A percentile compares a stretch with the other conserved stretches of the same genome.
These are phyloP conservation scores for Lepiota venenata DNA, from an alignment of 768 basidiomycete species.

Conservation along the genomic window DNA sequence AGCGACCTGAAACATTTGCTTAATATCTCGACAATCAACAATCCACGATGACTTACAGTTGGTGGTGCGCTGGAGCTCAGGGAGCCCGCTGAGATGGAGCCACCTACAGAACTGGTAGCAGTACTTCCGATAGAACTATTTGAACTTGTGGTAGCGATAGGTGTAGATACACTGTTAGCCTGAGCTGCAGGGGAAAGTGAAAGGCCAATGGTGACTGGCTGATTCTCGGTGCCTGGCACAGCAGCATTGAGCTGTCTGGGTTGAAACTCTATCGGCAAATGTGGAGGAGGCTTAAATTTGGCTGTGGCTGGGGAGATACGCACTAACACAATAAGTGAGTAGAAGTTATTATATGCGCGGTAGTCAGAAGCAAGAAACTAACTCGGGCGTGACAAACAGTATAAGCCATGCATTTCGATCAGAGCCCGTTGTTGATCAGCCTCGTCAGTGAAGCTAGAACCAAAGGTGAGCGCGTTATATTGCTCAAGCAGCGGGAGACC, in stretches of 20 bases:
- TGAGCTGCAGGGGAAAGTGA: slow-evolving; percentile 43
- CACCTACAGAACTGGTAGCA: slow-evolving; percentile 46
- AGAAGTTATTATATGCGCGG: slow-evolving; percentile 20
- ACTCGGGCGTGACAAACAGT: slow-evolving; percentile 89
- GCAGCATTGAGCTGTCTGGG: slow-evolving; percentile 42
- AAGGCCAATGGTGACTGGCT: slow-evolving; percentile 44
- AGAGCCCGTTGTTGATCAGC: slow-evolving; percentile 86
- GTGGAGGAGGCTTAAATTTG: slow-evolving; percentile 68
- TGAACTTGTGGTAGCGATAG: slow-evolving; percentile 52
- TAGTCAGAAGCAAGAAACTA: slow-evolving; percentile 26
- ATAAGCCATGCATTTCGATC: slow-evolving; percentile 89
- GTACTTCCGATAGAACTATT: slow-evolving; percentile 32
- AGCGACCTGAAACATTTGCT: neutral
- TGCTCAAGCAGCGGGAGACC: slow-evolving; percentile 19
- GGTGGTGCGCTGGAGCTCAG: slow-evolving; percentile 51
- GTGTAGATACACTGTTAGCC: slow-evolving; percentile 66
- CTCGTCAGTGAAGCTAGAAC: slow-evolving; percentile 78
- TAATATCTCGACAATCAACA: neutral
- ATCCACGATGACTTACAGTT: neutral
- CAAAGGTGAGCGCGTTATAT: slow-evolving; percentile 10
- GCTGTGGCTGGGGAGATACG: slow-evolving; percentile 89
- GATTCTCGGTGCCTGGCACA: slow-evolving; percentile 29
- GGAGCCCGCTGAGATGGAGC: slow-evolving; percentile 49
- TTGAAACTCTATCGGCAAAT: slow-evolving; percentile 39
- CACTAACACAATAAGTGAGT: slow-evolving; percentile 47